These are phyloP conservation scores for Pilasporangium apinafurcum DNA, from an alignment of 352 stramenopile genomes.

Conservation along the genomic window DNA sequence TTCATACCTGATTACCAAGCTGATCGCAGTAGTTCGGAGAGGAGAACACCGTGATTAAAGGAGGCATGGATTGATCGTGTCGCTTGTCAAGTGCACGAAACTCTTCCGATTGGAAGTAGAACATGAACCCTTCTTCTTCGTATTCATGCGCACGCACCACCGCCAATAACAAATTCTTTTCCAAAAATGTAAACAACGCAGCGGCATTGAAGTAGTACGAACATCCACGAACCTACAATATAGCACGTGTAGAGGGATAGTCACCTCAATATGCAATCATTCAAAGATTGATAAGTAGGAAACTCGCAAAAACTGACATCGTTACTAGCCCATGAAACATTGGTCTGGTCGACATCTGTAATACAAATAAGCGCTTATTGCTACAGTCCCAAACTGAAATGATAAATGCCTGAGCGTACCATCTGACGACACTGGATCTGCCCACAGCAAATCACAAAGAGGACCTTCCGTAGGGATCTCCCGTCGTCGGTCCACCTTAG, in stretches of 20 bases:
- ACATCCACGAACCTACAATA: constrained; percentile 54
- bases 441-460: constrained; percentile 73
- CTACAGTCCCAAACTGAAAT: neutral
- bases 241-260: neutral
- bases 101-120: constrained; percentile 45
- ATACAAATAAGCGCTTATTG: neutral
- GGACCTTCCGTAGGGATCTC: constrained; percentile 54
- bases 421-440: constrained; percentile 28
- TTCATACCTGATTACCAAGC: constrained; percentile 55
- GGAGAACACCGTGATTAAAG: constrained; percentile 93
- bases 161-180: constrained; percentile 51
- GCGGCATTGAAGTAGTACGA: constrained; percentile 87
- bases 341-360: neutral
- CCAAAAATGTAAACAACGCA: constrained; percentile 68
- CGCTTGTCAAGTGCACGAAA: constrained; percentile 41
- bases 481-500: constrained; percentile 49
- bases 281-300: neutral
- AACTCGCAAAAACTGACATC: constrained; percentile 9
- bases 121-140: constrained; percentile 59
- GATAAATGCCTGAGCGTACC: constrained; percentile 1
- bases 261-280: neutral
- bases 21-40: constrained; percentile 95
- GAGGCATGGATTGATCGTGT: constrained; percentile 36
- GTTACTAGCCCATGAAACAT: constrained; percentile 23
- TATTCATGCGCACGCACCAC: constrained; percentile 82